Base-by-base conservation (phyloP, 306 rosid species). In the Notholithocarpus densiflorus region DNA sequence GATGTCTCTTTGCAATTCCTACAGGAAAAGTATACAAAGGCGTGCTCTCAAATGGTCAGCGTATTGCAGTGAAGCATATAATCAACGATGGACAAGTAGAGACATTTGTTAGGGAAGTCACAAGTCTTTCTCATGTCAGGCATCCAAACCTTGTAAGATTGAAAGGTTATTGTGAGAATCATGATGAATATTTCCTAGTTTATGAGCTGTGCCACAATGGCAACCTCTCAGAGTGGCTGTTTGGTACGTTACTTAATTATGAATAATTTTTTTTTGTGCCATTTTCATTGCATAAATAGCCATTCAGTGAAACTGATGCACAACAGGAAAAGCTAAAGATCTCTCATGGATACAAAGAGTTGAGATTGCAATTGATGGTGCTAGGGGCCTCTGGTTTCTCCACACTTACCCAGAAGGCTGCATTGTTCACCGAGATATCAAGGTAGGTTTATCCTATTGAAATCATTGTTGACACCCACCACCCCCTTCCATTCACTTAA, bases 151-250 rank as follows among this genome's bases (percentile, higher is more conserved):
- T 89, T 12, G 91, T 90, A 69, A 80, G 89, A 54, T 79, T 89
- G 79, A 72, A 90, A 0, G 91, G 94, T 57, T 78, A 79, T 79
- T 82, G 89, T 23, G 86, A 82, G 79, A 82, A 51, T 13, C 81
- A 68, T 66, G 87, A 75, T 81, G 91, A 88, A 80, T 84, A 88
- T 83, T 92, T 89, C 86, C 91, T 92, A 23, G 89, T 88, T 57
- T 92, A 92, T 83, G 97, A 92, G 78, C 80, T 88, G 26, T 92
- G 92, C 75, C 88, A 80, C 69, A 83, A 87, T 62, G 92, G 92
- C 57, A 85, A 78, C 90, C 92, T 90, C 75, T 85, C 94, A 53
- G 88, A 92, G 59, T 88, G 92, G 94, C 84, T 92, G 72, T 92
- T 89, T 81, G 92, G 92, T 92, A 82, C 20, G 43, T 40, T 76